Base-by-base conservation (phyloP, 495 filamentous ascomycete genomes). In the Neurospora sublineolata region DNA sequence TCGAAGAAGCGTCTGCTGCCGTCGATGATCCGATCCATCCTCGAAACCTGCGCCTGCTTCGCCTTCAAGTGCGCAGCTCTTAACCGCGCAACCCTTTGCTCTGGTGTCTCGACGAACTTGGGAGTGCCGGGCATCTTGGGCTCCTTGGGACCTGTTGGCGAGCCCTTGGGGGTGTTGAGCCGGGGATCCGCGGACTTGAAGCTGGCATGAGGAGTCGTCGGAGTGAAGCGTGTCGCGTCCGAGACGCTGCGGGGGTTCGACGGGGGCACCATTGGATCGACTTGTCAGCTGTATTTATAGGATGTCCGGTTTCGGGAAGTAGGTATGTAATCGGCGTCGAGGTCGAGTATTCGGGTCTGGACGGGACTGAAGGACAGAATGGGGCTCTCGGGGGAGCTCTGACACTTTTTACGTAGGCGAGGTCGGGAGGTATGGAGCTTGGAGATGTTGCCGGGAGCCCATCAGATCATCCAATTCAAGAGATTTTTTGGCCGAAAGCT, bases 211-310 rank as follows among this genome's bases (percentile, higher is more conserved):
- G 94, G 94, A 69, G 90, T 92, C 46, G 93, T 97, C 38, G 94
- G 88, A 68, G 94, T 98, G 86, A 99, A 99, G 73, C 94, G 89
- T 79, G 95, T 99, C 72, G 95, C 93, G 83, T 97, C 95, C 74
- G 89, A 89, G 79, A 93, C 90, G 82, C 92, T 94, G 81, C 94
- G 94, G 75, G 93, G 88, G 88, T 94, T 92, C 74, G 71, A 74
- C 20, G 69, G 44, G 58, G 75, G 73, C 39, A 75, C 72, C 75
- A 79, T 75, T 69, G 71, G 33, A 41, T 37, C 36, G 67, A 10
- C 11, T 64, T 23, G 30, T 4, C 6, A 42, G n/a, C 27, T 37
- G 20, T 20, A n/a, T 20, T 30, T 46, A 14, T 36, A 52, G 5
- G 20, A 23, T 70, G 10, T 46, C 30, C 52, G 39, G 68, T 69